A percentile compares a stretch with the other conserved stretches of the same genome.
Conservation (phyloP, 2,329 filamentous ascomycete species). For the Arthroderma sp. region DNA sequence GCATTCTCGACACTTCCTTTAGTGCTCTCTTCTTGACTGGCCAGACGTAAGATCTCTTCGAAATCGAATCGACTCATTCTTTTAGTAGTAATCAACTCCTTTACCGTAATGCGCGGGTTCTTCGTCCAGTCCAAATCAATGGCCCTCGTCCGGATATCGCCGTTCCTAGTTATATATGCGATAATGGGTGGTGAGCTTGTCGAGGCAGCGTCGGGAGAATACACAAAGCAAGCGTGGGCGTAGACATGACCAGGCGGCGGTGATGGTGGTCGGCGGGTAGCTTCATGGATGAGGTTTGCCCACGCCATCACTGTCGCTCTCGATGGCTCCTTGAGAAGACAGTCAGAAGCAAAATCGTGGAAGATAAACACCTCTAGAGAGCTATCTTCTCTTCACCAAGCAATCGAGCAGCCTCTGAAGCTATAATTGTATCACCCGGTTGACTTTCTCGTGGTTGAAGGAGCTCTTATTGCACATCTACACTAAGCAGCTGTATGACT, state of each 20-base stretch:
- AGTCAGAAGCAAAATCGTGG: no score
- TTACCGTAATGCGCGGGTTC: neutral
- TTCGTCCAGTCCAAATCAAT: conserved; percentile 5
- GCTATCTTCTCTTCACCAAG: no score
- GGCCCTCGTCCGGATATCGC: neutral
- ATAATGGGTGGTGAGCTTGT: neutral
- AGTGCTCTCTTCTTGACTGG: neutral
- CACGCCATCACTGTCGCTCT: neutral
- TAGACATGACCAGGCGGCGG: neutral
- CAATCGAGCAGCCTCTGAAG: no score
- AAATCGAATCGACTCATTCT: neutral
- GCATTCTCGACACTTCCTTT: neutral
- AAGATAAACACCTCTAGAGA: no score
- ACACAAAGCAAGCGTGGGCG: neutral
- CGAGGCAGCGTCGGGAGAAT: neutral
- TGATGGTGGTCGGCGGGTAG: neutral
- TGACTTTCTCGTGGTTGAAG: no score
- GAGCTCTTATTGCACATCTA: no score
- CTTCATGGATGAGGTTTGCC: neutral
- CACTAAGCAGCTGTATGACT: no score
- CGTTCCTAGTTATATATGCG: neutral
- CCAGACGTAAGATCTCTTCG: neutral
- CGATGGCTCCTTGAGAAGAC: no score
- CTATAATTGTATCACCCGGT: no score
- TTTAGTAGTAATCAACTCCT: neutral